phyloP scores from a whole-genome alignment of 2,329 filamentous ascomycete species.

The Ascomycota sp. region DNA sequence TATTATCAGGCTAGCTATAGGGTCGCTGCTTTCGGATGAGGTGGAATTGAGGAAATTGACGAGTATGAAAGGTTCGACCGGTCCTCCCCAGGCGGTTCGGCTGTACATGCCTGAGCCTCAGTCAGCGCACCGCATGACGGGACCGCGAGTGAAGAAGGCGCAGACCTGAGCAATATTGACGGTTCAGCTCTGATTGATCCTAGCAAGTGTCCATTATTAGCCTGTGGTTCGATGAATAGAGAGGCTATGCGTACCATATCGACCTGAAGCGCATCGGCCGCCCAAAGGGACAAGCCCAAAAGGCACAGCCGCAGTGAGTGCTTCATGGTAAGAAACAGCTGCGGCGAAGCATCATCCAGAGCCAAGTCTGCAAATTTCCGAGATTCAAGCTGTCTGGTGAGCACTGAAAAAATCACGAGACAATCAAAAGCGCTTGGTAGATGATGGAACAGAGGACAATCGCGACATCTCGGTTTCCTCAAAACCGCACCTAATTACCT shows the following conservation, averaged over 20 bases:
- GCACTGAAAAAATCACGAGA: too few species aligned
- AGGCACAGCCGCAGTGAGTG: slow-evolving; percentile 20
- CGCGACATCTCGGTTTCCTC: too few species aligned
- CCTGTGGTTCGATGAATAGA: background rate
- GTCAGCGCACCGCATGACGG: slow-evolving; percentile 2
- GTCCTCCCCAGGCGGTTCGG: slow-evolving; percentile 69
- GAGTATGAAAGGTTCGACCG: slow-evolving; percentile 72
- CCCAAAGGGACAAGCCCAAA: slow-evolving; percentile 33
- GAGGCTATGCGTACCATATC: slow-evolving; percentile 25
- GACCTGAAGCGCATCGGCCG: slow-evolving; percentile 35
- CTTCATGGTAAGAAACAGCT: background rate
- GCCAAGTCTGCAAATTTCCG: too few species aligned
- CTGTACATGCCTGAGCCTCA: slow-evolving; percentile 63
- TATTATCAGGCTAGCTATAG: slow-evolving; percentile 64
- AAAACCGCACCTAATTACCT: too few species aligned
- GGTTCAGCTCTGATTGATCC: slow-evolving; percentile 57
- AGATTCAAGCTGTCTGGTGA: too few species aligned
- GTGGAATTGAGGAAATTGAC: slow-evolving; percentile 51
- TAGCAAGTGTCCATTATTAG: slow-evolving; percentile 15
- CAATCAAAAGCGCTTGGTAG: too few species aligned
- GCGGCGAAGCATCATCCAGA: too few species aligned
- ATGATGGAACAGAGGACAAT: too few species aligned
- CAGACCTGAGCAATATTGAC: slow-evolving; percentile 56
- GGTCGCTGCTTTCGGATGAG: slow-evolving; percentile 39
- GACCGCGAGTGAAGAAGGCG: background rate